Base-by-base conservation (phyloP, 108 stramenopile species). In the Discostella pseudostelligera region DNA sequence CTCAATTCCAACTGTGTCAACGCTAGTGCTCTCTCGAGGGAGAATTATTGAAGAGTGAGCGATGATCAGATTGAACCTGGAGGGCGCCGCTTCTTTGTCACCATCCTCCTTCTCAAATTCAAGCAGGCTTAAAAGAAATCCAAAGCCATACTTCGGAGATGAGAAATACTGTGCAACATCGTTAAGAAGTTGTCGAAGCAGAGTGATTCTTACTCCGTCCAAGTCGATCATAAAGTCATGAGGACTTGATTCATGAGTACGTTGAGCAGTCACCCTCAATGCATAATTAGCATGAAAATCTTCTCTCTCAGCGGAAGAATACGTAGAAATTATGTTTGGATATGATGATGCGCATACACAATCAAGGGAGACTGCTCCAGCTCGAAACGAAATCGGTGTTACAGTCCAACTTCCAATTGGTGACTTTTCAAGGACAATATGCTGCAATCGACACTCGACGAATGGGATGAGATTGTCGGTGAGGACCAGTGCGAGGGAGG, bases 151-250 rank as follows among this genome's bases (percentile, higher is more conserved):
- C 0, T 77, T 44, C 9, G 85, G 81, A 57, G 84, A 84, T 35
- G 65, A 67, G 35, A 83, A 67, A 53, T 76, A 90, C n/a, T 90
- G 87, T 8, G 79, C n/a, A n/a, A 86, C 35, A 45, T 90, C 89
- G 40, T 81, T 68, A 20, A 87, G 37, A 56, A 78, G 84, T 57
- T 83, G 81, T 16, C 78, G 62, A 20, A 90, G 35, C 9, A 90
- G 48, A 44, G 78, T 75, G 0, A 88, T 40, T 51, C 84, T 80
- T 24, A 81, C 79, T 19, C 75, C 83, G 14, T 58, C 56, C 13
- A 87, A 79, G 16, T 39, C 45, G 2, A 86, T 45, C 4, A 57
- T 54, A 35, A 84, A 35, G 3, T 60, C 62, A 59, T 49, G 63
- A 37, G 72, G 14, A 39, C 40, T 22, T 42, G 40, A 42, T 44